Conservation (phyloP, 169 alveolate genomes). For the Eimeria acervulina region DNA sequence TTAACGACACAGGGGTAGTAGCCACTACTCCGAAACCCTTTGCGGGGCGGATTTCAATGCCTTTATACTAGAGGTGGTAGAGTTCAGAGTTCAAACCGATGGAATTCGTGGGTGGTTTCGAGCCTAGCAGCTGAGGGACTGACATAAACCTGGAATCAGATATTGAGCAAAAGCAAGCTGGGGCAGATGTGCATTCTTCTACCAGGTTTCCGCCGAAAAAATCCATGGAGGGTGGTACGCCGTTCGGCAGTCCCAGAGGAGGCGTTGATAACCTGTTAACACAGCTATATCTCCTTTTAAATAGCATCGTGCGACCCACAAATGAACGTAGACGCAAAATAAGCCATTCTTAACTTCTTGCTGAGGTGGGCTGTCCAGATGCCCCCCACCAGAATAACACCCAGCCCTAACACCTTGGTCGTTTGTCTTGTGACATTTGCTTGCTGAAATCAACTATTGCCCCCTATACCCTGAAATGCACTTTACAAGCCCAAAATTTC, state of each 20-base stretch:
- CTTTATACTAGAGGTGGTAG: neutral
- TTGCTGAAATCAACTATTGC: neutral
- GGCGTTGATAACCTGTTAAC: neutral
- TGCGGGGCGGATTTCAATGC: neutral
- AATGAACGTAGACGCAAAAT: neutral
- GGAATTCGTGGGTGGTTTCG: neutral
- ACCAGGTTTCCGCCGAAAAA: neutral
- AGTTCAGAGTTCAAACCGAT: neutral
- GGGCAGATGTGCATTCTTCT: neutral
- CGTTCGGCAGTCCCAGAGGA: neutral
- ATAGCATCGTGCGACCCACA: neutral
- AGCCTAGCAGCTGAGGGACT: neutral
- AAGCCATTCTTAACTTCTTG: neutral
- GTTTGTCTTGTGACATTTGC: neutral
- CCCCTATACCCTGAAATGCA: neutral
- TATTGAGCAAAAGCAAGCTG: neutral
- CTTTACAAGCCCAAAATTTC: neutral
- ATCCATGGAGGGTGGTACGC: neutral
- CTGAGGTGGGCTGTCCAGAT: neutral
- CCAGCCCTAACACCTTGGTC: neutral
- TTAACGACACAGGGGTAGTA: neutral
- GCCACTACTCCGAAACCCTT: neutral
- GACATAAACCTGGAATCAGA: neutral
- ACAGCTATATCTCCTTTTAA: neutral
- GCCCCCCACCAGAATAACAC: slow-evolving; percentile 46